These are phyloP conservation scores for Colletotrichum tropicicola DNA, from an alignment of 2,329 filamentous ascomycete genomes.

Conservation along the genomic window DNA sequence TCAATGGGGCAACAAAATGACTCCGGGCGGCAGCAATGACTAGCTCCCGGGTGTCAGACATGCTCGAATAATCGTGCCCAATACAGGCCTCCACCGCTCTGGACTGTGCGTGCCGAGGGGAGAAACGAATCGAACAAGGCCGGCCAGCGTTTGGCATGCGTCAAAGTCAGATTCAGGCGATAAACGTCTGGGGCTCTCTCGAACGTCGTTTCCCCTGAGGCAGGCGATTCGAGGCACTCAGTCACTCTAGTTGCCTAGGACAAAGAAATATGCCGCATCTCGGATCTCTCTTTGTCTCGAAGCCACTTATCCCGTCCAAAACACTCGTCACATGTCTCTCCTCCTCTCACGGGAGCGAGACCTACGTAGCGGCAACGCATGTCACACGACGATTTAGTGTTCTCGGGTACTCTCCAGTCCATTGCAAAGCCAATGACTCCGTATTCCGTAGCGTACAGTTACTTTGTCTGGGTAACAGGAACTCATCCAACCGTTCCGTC, in stretches of 20 bases:
- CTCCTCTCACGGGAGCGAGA: not conserved
- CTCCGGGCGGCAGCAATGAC: not conserved
- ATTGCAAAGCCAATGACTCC: constrained; percentile 27
- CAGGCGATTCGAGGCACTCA: not conserved
- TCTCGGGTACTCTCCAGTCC: constrained; percentile 20
- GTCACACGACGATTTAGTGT: constrained; percentile 10
- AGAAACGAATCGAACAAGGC: not conserved
- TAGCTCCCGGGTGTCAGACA: not conserved
- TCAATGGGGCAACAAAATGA: constrained; percentile 30
- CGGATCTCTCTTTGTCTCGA: constrained; percentile 17
- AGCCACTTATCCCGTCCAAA: not conserved
- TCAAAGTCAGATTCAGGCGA: not conserved
- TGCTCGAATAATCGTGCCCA: constrained; percentile 19
- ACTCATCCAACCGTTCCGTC: constrained; percentile 17
- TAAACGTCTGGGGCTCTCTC: not conserved
- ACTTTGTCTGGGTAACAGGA: constrained; percentile 29
- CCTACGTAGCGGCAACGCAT: not conserved
- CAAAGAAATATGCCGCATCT: constrained; percentile 10
- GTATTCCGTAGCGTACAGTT: constrained; percentile 24
- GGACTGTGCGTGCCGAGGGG: not conserved
- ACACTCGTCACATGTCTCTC: constrained; percentile 14
- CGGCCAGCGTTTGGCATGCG: constrained; percentile 17
- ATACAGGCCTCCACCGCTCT: not conserved
- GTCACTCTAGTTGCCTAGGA: constrained; percentile 11
- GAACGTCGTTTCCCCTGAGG: not conserved